Percentiles rank a stretch among this genome's conserved stretches.
Evolutionary conservation across 2,329 filamentous ascomycete species (phyloP).

Genomic region (Pestalotiopsis sp.): DNA sequence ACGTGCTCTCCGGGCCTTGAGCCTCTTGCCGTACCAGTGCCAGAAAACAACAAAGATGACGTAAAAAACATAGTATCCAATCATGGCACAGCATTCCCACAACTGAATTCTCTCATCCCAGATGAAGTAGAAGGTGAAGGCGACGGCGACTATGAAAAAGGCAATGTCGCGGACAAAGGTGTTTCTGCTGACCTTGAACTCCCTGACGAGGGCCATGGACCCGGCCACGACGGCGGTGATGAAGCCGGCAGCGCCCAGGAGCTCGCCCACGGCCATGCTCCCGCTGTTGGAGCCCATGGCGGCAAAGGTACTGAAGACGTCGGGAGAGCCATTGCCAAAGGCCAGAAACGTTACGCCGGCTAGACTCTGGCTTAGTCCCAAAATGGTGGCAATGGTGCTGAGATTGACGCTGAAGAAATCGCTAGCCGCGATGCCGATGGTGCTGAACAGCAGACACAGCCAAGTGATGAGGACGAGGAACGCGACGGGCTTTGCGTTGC

Average conservation of each 20-base stretch:
- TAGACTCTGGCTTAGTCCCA: constrained; percentile 94
- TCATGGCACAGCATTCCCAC: constrained; percentile 92
- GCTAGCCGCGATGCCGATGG: constrained; percentile 95
- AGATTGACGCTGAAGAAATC: constrained; percentile 99
- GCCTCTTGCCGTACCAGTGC: constrained; percentile 81
- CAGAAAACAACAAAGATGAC: constrained; percentile 85
- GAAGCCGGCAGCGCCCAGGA: constrained; percentile 93
- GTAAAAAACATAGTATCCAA: constrained; percentile 88
- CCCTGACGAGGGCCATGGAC: constrained; percentile 94
- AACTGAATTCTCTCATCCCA: constrained; percentile 81
- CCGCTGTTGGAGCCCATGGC: constrained; percentile 97
- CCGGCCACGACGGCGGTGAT: constrained; percentile 96
- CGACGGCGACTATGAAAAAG: constrained; percentile 87
- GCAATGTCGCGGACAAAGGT: constrained; percentile 90
- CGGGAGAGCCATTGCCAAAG: constrained; percentile 96
- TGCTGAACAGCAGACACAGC: constrained; percentile 90
- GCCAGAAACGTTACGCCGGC: constrained; percentile 95
- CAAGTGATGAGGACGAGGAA: constrained; percentile 79
- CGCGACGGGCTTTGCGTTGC: constrained; percentile 71
- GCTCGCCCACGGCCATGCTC: constrained; percentile 92
- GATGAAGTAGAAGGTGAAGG: constrained; percentile 85
- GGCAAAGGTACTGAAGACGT: constrained; percentile 98
- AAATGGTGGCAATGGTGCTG: constrained; percentile 84
- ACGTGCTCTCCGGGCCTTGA: constrained; percentile 61
- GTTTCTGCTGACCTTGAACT: constrained; percentile 87